Evolutionary conservation across 2,329 filamentous ascomycete species (phyloP).

Genomic region (Aureobasidium vineae): DNA sequence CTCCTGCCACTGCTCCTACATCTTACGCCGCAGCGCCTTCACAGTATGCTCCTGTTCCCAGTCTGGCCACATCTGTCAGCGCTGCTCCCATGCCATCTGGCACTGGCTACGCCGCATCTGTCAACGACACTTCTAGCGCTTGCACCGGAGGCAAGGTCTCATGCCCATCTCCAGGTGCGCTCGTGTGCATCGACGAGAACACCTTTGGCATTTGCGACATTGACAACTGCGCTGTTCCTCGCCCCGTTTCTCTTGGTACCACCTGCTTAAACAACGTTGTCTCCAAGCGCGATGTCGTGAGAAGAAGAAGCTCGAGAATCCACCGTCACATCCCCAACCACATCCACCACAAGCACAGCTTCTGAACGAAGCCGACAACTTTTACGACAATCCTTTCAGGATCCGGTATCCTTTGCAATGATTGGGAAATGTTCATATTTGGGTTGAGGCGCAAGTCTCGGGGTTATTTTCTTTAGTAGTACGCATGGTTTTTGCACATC

Average conservation of each 20-base stretch:
- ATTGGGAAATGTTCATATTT: neutral
- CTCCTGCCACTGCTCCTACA: conserved; percentile 32
- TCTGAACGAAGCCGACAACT: neutral
- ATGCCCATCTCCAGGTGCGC: conserved; percentile 43
- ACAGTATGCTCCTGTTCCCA: conserved; percentile 19
- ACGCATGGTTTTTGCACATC: neutral
- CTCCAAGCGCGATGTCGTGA: conserved; percentile 29
- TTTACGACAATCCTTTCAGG: neutral
- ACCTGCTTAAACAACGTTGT: conserved; percentile 42
- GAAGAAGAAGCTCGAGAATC: conserved; percentile 29
- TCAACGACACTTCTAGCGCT: conserved; percentile 22
- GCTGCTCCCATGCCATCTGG: conserved; percentile 24
- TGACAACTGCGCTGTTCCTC: conserved; percentile 42
- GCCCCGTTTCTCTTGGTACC: conserved; percentile 45
- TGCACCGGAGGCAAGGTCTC: conserved; percentile 35
- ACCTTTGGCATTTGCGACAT: conserved; percentile 49
- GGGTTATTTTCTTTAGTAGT: neutral
- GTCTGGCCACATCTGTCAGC: conserved; percentile 8
- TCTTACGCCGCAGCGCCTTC: conserved; percentile 30
- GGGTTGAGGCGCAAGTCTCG: conserved; percentile 21
- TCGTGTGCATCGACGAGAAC: conserved; percentile 46
- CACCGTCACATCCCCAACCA: conserved; percentile 27
- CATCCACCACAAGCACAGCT: conserved; percentile 18
- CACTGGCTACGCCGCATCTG: conserved; percentile 21
- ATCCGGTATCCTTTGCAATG: conserved; percentile 20